Conservation (phyloP, 2,329 filamentous ascomycete genomes). For the Stachybotrys chartarum region DNA sequence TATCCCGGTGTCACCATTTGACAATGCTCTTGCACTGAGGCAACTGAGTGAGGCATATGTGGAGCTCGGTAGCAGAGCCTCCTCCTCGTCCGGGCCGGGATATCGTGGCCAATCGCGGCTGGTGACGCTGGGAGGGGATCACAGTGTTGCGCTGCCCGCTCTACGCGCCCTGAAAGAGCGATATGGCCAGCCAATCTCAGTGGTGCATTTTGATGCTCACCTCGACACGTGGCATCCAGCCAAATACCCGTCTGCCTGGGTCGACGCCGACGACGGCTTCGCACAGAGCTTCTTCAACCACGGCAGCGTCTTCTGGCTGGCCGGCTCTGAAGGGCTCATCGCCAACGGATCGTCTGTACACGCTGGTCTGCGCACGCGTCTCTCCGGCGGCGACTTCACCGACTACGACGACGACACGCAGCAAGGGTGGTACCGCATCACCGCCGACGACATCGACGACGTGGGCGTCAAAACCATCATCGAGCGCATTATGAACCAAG, state of each 20-base stretch:
- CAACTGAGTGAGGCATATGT: slow-evolving; percentile 74
- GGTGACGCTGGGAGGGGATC: slow-evolving; percentile 62
- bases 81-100: slow-evolving; percentile 16
- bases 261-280: slow-evolving; percentile 3
- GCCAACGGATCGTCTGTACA: slow-evolving; percentile 64
- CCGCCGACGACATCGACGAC: slow-evolving; percentile 77
- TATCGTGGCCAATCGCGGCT: slow-evolving; percentile 34
- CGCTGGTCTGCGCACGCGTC: slow-evolving; percentile 67
- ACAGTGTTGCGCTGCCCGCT: slow-evolving; percentile 59
- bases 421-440: slow-evolving; percentile 70
- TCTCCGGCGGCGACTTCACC: slow-evolving; percentile 54
- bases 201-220: slow-evolving; percentile 65
- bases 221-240: slow-evolving; percentile 74
- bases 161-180: slow-evolving; percentile 53
- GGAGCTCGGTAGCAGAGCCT: slow-evolving; percentile 47
- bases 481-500: slow-evolving; percentile 55
- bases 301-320: slow-evolving; percentile 81
- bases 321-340: slow-evolving; percentile 68
- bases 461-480: slow-evolving; percentile 62
- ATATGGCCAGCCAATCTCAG: slow-evolving; percentile 52
- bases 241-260: slow-evolving; percentile 69
- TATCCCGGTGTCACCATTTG: slow-evolving; percentile 73
- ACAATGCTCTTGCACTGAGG: slow-evolving; percentile 66
- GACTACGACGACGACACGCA: slow-evolving; percentile 63
- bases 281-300: slow-evolving; percentile 61